Evolutionary conservation across 768 basidiomycete genomes (phyloP).

Genomic region (Suillus ampliporus): DNA sequence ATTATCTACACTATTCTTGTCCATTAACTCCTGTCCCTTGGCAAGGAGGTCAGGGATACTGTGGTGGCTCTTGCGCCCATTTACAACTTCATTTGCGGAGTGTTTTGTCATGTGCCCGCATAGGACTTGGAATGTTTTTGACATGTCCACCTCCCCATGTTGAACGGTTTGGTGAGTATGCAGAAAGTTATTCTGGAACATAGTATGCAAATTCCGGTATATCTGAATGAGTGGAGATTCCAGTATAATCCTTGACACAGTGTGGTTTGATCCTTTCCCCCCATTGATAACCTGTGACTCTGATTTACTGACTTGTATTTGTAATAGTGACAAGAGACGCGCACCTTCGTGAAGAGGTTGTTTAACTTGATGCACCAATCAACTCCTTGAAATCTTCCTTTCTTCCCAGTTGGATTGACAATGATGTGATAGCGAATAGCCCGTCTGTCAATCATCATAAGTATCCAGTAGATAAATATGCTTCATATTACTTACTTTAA

Average conservation of each 20-base stretch:
- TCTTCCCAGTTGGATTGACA: conserved; percentile 43
- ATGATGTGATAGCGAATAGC: conserved; percentile 33
- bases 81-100: not conserved
- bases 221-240: conserved; percentile 44
- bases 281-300: conserved; percentile 39
- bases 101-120: conserved; percentile 5
- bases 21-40: conserved; percentile 11
- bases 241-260: conserved; percentile 35
- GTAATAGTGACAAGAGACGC: not conserved
- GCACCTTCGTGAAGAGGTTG: conserved; percentile 49
- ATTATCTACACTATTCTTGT: not conserved
- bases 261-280: conserved; percentile 42
- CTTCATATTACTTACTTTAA: conserved; percentile 9
- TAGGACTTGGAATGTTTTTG: conserved; percentile 23
- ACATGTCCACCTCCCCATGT: conserved; percentile 30
- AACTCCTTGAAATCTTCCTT: conserved; percentile 34
- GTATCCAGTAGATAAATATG: not conserved
- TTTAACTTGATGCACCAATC: conserved; percentile 50
- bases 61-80: not conserved
- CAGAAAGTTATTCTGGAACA: conserved; percentile 21
- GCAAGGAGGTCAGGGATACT: conserved; percentile 4
- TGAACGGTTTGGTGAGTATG: conserved; percentile 30
- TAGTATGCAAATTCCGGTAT: conserved; percentile 27
- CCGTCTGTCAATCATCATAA: conserved; percentile 2
- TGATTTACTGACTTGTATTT: not conserved